These are phyloP conservation scores for Acer campestre DNA, from an alignment of 345 rosid genomes.

Conservation along the genomic window DNA sequence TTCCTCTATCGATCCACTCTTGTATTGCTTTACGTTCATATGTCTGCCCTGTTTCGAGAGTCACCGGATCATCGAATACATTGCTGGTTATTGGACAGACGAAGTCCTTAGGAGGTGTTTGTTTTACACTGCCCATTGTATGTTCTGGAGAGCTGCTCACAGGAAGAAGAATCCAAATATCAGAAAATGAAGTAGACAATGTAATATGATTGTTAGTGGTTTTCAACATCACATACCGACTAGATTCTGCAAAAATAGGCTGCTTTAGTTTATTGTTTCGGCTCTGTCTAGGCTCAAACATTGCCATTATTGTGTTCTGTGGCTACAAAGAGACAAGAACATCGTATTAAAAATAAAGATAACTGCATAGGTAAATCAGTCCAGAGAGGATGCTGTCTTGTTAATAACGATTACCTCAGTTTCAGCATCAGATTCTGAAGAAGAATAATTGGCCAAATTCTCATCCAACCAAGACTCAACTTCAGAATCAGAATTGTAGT, in stretches of 20 bases:
- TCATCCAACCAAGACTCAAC: conserved; percentile 28
- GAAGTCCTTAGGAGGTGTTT: conserved; percentile 64
- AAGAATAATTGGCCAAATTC: conserved; percentile 23
- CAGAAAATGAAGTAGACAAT: conserved; percentile 22
- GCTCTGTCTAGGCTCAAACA: conserved; percentile 30
- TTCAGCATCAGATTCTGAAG: conserved; percentile 46
- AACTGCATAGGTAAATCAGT: conserved; percentile 37
- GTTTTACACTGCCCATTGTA: conserved; percentile 47
- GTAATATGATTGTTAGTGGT: conserved; percentile 9
- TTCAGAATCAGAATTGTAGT: conserved; percentile 40
- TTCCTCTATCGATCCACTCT: conserved; percentile 73
- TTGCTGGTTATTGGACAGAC: conserved; percentile 72
- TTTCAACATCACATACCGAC: conserved; percentile 37
- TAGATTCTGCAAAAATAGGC: conserved; percentile 36
- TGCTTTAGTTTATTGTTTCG: conserved; percentile 37
- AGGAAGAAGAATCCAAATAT: conserved; percentile 29
- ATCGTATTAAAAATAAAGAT: conserved; percentile 10
- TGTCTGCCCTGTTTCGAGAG: conserved; percentile 82
- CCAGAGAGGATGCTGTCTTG: conserved; percentile 25
- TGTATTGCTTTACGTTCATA: conserved; percentile 68
- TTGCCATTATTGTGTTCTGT: conserved; percentile 38
- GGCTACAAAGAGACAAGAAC: conserved; percentile 45
- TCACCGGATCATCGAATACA: conserved; percentile 63
- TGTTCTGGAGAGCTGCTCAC: conserved; percentile 34
- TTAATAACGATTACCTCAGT: conserved; percentile 42